Conservation (phyloP, 768 basidiomycete genomes). For the Phlebiopsis flavidoalba region DNA sequence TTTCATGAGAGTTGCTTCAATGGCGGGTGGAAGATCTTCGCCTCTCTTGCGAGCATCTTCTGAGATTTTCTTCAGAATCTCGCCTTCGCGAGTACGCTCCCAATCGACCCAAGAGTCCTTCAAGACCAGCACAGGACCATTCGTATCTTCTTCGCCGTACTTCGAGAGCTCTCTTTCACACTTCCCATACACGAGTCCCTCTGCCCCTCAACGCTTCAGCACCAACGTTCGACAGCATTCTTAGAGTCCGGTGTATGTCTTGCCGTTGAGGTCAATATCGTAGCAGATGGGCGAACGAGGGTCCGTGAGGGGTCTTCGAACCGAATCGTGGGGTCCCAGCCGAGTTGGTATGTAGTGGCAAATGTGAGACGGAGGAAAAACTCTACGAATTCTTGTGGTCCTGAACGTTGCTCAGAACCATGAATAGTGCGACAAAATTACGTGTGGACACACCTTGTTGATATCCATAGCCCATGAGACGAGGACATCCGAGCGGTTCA, state of each 20-base stretch:
- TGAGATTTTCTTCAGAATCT: not conserved
- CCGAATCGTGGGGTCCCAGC: constrained; percentile 5
- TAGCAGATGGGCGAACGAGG: not conserved
- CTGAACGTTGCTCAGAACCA: not conserved
- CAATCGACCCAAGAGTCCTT: not conserved
- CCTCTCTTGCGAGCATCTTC: not conserved
- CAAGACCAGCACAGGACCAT: not conserved
- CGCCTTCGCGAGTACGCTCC: not conserved
- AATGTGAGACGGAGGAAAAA: not conserved
- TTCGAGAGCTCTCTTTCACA: too few relatives aligned
- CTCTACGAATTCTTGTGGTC: not conserved
- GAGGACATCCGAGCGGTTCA: constrained; percentile 16
- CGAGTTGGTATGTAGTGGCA: not conserved
- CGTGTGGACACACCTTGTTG: constrained; percentile 2
- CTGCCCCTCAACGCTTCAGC: not conserved
- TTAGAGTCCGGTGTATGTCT: not conserved
- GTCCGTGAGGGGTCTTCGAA: too few relatives aligned
- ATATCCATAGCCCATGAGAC: constrained; percentile 15
- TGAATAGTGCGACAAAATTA: not conserved
- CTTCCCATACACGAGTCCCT: not conserved
- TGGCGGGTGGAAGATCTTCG: not conserved
- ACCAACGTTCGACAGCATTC: not conserved
- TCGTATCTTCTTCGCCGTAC: not conserved
- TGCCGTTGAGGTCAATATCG: not conserved
- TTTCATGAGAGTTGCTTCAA: not conserved